Percentiles rank a stretch among this genome's conserved stretches.
Evolutionary conservation across 176 grass and related monocot genomes (phyloP).

Genomic region (Ensete glaucum): DNA sequence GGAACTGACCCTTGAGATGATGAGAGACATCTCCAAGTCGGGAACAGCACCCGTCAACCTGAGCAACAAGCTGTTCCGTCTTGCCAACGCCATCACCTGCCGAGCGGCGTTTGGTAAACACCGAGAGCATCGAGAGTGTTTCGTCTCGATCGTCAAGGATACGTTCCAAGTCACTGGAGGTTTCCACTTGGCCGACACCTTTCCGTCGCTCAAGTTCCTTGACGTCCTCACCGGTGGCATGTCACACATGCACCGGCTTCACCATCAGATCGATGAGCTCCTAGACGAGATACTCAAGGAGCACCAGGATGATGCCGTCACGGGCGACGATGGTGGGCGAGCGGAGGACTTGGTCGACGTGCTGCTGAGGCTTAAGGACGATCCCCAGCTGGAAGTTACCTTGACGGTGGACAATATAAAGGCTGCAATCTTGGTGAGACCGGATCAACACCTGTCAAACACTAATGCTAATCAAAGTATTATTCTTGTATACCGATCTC

Average conservation of each 20-base stretch:
- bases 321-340: neutral
- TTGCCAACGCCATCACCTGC: neutral
- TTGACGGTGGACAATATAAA: neutral
- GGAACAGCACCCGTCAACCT: neutral
- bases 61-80: neutral
- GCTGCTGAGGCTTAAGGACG: neutral
- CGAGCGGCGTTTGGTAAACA: neutral
- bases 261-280: neutral
- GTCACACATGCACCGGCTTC: neutral
- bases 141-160: neutral
- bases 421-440: neutral
- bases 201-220: neutral
- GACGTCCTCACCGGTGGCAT: neutral
- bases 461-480: neutral
- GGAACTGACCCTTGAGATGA: neutral
- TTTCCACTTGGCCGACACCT: neutral
- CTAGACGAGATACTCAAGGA: neutral
- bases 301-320: neutral
- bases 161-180: neutral
- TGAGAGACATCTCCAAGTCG: neutral
- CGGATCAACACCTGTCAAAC: no score
- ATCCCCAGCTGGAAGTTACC: neutral
- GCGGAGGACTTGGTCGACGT: neutral
- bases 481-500: neutral
- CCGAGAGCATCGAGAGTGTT: neutral